phyloP scores from a whole-genome alignment of 768 basidiomycete species.

The Termitomyces sp. region DNA sequence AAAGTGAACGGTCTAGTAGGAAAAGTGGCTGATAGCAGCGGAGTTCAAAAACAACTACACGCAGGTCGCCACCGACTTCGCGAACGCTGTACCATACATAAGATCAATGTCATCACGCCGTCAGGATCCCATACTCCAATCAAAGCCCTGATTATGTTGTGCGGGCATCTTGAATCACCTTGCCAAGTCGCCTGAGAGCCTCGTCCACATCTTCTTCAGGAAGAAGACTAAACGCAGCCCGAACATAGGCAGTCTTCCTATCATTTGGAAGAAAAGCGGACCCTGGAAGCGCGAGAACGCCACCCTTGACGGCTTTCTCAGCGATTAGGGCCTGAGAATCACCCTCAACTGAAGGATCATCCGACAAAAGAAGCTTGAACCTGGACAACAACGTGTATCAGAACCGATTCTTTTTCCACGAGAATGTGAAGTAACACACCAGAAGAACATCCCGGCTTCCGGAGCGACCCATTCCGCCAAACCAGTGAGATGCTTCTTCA shows the following conservation, averaged over 20 bases:
- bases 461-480: slow-evolving; percentile 67
- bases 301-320: slow-evolving; percentile 61
- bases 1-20: too few species aligned
- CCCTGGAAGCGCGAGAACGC: slow-evolving; percentile 84
- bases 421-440: slow-evolving; percentile 36
- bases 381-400: slow-evolving; percentile 22
- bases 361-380: slow-evolving; percentile 56
- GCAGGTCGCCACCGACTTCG: background rate
- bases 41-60: background rate
- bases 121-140: background rate
- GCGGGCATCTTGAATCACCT: slow-evolving; percentile 23
- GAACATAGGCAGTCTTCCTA: slow-evolving; percentile 61
- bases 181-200: slow-evolving; percentile 53
- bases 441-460: slow-evolving; percentile 86
- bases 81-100: background rate
- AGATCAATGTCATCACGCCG: background rate
- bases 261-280: slow-evolving; percentile 67
- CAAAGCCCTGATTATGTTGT: background rate
- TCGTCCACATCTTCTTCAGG: slow-evolving; percentile 62
- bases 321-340: slow-evolving; percentile 68
- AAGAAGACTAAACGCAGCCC: slow-evolving; percentile 71
- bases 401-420: background rate
- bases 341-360: slow-evolving; percentile 27
- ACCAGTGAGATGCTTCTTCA: slow-evolving; percentile 63
- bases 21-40: background rate